Evolutionary conservation across 805 yeast species (phyloP).

Genomic region (Blastobotrys muscicola): DNA sequence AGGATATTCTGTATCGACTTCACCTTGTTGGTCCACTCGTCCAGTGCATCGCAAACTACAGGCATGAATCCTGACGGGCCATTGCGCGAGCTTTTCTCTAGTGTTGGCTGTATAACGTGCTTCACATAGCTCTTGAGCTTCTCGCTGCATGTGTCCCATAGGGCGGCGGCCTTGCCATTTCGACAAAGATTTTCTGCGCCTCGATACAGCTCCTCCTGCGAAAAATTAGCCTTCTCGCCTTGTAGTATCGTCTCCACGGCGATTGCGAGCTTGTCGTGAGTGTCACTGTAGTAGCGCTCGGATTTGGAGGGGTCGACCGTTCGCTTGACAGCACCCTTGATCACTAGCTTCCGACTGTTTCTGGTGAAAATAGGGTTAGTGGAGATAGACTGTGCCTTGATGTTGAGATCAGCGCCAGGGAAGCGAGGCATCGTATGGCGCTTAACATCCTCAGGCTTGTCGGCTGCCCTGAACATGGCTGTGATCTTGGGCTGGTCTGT

Average conservation of each 20-base stretch:
- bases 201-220: slow-evolving; percentile 24
- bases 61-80: background rate
- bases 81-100: background rate
- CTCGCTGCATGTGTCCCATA: slow-evolving; percentile 16
- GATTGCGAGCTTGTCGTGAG: slow-evolving; percentile 7
- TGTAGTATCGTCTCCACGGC: slow-evolving; percentile 14
- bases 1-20: slow-evolving; percentile 20
- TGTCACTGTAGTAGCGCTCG: slow-evolving; percentile 10
- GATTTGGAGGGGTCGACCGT: background rate
- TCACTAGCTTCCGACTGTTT: background rate
- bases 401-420: background rate
- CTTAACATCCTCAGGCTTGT: too few species aligned
- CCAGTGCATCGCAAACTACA: slow-evolving; percentile 10
- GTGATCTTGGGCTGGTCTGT: too few species aligned
- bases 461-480: too few species aligned
- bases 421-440: background rate
- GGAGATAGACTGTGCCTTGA: background rate
- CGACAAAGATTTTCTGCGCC: slow-evolving; percentile 25
- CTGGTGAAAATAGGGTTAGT: too few species aligned
- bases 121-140: slow-evolving; percentile 10
- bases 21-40: slow-evolving; percentile 13
- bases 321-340: background rate
- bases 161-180: slow-evolving; percentile 15
- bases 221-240: slow-evolving; percentile 7
- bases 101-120: background rate